A percentile compares a stretch with the other conserved stretches of the same genome.
Evolutionary conservation across 345 rosid genomes (phyloP).

Genomic region (Psidium friedrichsthalianum): DNA sequence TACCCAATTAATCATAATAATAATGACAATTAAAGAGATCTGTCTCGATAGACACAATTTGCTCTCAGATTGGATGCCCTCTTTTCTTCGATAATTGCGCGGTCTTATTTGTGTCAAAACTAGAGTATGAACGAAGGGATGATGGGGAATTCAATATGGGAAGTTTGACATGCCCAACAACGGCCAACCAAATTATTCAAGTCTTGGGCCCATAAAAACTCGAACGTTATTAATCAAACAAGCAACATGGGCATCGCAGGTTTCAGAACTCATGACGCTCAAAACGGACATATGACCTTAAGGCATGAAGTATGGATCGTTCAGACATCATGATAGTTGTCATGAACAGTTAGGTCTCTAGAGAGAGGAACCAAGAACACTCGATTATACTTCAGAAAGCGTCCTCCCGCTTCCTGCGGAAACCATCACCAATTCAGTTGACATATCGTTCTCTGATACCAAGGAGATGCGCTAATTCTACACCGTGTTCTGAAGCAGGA

Average conservation of each 20-base stretch:
- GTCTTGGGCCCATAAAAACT: background rate
- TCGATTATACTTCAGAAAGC: background rate
- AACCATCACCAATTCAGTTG: background rate
- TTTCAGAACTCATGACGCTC: background rate
- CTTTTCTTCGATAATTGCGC: background rate
- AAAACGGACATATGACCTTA: background rate
- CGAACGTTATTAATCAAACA: background rate
- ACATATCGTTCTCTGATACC: background rate
- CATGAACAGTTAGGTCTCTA: background rate
- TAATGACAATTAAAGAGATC: background rate
- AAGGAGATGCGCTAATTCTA: background rate
- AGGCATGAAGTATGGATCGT: background rate
- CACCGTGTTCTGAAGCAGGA: background rate
- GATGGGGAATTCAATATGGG: background rate
- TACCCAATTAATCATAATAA: background rate
- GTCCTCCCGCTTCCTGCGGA: background rate
- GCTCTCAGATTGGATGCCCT: background rate
- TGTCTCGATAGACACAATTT: background rate
- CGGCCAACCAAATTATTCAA: background rate
- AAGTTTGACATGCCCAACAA: background rate
- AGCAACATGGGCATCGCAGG: background rate
- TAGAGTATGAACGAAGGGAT: background rate
- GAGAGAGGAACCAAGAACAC: background rate
- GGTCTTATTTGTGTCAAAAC: background rate
- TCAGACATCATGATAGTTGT: background rate